These are phyloP conservation scores for Groenewaldozyma tartarivorans DNA, from an alignment of 805 yeast genomes.

Conservation along the genomic window DNA sequence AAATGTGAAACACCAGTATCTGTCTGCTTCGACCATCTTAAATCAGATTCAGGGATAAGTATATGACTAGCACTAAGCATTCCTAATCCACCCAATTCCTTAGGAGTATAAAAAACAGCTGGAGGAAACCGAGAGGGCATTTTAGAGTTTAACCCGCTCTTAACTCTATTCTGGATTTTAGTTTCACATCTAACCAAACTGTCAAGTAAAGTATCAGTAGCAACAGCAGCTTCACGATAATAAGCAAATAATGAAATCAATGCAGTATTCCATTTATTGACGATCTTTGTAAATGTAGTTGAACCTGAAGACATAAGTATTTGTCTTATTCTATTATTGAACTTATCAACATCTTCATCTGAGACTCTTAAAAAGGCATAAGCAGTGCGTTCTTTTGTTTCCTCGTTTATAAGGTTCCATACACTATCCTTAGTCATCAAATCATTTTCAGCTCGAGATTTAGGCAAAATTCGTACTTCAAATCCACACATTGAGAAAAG, in stretches of 20 bases:
- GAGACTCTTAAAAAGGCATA: conserved; percentile 80
- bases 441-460: conserved; percentile 44
- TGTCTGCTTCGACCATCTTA: conserved; percentile 85
- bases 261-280: conserved; percentile 94
- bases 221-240: conserved; percentile 84
- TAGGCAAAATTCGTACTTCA: conserved; percentile 83
- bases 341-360: conserved; percentile 66
- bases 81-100: conserved; percentile 94
- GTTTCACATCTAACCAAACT: conserved; percentile 85
- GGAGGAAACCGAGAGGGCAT: conserved; percentile 99
- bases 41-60: conserved; percentile 85
- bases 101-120: conserved; percentile 95
- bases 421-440: conserved; percentile 67
- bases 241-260: conserved; percentile 78
- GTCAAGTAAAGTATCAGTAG: conserved; percentile 72
- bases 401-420: conserved; percentile 74
- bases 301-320: conserved; percentile 93
- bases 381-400: conserved; percentile 77
- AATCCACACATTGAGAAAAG: conserved; percentile 91
- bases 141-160: conserved; percentile 89
- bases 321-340: conserved; percentile 78
- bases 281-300: conserved; percentile 87
- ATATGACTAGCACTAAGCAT: conserved; percentile 97
- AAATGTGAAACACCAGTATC: conserved; percentile 92
- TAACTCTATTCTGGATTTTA: conserved; percentile 85